A percentile compares a stretch with the other conserved stretches of the same genome.
Conservation (phyloP, 2,329 filamentous ascomycete genomes). For the Scytalidium sp. region DNA sequence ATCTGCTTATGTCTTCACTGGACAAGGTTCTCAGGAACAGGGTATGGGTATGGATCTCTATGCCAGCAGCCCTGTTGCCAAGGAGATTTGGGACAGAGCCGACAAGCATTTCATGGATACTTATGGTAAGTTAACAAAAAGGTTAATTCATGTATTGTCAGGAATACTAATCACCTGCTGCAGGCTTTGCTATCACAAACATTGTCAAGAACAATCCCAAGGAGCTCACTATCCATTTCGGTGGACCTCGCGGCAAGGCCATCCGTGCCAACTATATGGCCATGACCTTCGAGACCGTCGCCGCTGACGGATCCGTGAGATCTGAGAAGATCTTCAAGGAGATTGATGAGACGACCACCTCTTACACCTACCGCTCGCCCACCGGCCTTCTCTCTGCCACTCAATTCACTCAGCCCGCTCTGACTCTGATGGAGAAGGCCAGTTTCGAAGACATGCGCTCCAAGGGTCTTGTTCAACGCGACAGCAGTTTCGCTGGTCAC, state of each 20-base stretch:
- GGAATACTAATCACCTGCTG: conserved; percentile 18
- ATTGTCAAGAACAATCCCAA: conserved; percentile 99
- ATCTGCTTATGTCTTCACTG: conserved; percentile 96
- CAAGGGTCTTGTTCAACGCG: conserved; percentile 91
- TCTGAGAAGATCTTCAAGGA: conserved; percentile 99
- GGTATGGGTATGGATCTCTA: conserved; percentile 99
- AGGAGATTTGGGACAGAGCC: conserved; percentile 96
- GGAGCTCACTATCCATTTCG: conserved; percentile 97
- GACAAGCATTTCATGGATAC: conserved; percentile 99
- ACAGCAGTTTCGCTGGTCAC: conserved; percentile 97
- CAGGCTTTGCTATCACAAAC: conserved; percentile 93
- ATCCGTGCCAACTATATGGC: conserved; percentile 99
- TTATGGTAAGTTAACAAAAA: conserved; percentile 65
- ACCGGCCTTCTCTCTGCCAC: conserved; percentile 94
- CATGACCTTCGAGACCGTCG: conserved; percentile 99
- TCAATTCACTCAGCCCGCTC: conserved; percentile 95
- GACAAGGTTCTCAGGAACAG: conserved; percentile 97
- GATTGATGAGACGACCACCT: conserved; percentile 86
- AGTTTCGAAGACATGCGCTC: conserved; percentile 99
- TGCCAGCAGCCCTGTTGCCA: conserved; percentile 86
- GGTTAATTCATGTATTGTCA: conserved; percentile 4
- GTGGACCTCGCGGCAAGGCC: conserved; percentile 91
- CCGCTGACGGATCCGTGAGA: conserved; percentile 86
- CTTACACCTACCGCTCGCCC: conserved; percentile 95
- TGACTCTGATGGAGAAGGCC: conserved; percentile 99